phyloP scores from a whole-genome alignment of 768 basidiomycete genomes.

The Suillus alpinus region DNA sequence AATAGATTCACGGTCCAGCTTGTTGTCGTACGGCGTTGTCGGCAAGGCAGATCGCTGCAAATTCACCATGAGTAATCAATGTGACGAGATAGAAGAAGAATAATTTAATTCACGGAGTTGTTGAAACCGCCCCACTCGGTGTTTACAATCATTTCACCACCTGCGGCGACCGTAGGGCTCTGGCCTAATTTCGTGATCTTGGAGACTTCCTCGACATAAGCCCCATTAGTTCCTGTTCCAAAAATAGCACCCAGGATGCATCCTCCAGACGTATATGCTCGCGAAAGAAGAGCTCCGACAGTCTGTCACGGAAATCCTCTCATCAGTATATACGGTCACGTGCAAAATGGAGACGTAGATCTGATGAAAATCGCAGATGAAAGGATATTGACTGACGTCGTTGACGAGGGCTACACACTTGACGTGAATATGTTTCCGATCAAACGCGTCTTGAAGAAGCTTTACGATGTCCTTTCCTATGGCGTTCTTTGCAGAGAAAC shows the following conservation, averaged over 20 bases:
- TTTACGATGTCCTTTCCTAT: constrained; percentile 86
- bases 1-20: constrained; percentile 89
- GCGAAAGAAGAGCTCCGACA: constrained; percentile 89
- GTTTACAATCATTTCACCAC: constrained; percentile 90
- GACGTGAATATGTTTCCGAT: constrained; percentile 89
- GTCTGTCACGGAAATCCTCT: constrained; percentile 51
- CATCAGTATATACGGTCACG: constrained; percentile 9
- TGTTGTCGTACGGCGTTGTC: constrained; percentile 86
- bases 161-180: constrained; percentile 51
- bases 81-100: background rate
- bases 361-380: background rate
- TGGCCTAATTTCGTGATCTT: constrained; percentile 85
- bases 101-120: constrained; percentile 64
- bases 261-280: constrained; percentile 90
- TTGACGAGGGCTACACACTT: constrained; percentile 91
- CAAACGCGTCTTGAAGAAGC: constrained; percentile 88
- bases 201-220: constrained; percentile 85
- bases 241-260: constrained; percentile 91
- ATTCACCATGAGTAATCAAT: constrained; percentile 3
- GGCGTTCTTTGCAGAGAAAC: constrained; percentile 89
- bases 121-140: constrained; percentile 99
- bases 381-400: constrained; percentile 56
- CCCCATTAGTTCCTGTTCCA: constrained; percentile 98
- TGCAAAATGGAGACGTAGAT: constrained; percentile 5
- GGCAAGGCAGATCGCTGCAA: constrained; percentile 77